Base-by-base conservation (phyloP, 192 early-diverging fungal species). In the Coemansia sp. region DNA sequence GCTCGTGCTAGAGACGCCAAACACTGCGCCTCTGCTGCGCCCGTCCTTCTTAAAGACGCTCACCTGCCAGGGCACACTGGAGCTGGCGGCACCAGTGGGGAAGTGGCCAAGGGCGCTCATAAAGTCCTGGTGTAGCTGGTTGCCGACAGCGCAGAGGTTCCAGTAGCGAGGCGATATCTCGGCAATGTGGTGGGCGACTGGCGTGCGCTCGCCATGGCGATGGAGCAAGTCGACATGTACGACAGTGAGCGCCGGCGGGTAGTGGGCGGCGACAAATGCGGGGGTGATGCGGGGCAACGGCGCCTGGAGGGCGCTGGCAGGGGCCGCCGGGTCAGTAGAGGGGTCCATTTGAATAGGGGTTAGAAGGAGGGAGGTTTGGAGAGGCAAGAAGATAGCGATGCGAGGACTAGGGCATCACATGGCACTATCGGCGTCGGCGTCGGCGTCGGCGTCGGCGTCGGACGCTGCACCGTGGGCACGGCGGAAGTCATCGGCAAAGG, bases 401-500 rank as follows among this genome's bases (percentile, higher is more conserved):
- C n/a, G n/a, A n/a, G n/a, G n/a, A n/a, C n/a, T n/a, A n/a, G n/a
- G n/a, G n/a, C n/a, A n/a, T n/a, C n/a, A n/a, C n/a, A n/a, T n/a
- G n/a, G n/a, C n/a, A n/a, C n/a, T n/a, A n/a, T n/a, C n/a, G n/a
- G n/a, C n/a, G n/a, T n/a, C n/a, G n/a, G n/a, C n/a, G n/a, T n/a
- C n/a, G n/a, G n/a, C n/a, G n/a, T n/a, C n/a, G n/a, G n/a, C n/a
- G n/a, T n/a, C n/a, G n/a, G n/a, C n/a, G n/a, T n/a, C n/a, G 14
- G 19, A 23, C 1, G 25, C 13, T 3, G 16, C 40, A 3, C n/a
- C 32, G 36, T 57, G 64, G 3, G 31, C 29, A 19, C 29, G 19
- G 38, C 53, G 56, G 51, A 75, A 75, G 45, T 60, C 36, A 23
- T 85, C 81, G 13, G 81, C 69, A 81, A 87, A 86, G 18, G 78